A percentile compares a stretch with the other conserved stretches of the same genome.
Conservation (phyloP, 2,329 filamentous ascomycete genomes). For the Exophiala dermatitidis region DNA sequence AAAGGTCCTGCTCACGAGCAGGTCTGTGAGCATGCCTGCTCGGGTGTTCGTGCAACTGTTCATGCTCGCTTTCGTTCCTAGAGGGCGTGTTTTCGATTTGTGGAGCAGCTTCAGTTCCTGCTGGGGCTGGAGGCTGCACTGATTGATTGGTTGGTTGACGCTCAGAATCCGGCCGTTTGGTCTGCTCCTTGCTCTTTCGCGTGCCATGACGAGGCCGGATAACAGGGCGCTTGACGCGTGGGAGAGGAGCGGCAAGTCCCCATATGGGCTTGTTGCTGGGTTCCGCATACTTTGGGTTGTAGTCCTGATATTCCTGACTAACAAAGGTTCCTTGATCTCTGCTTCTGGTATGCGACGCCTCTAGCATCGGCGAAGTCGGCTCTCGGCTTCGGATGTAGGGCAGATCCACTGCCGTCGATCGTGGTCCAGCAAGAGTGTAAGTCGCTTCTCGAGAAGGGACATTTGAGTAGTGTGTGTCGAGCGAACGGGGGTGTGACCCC, state of each 20-base stretch:
- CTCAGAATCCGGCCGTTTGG: not conserved
- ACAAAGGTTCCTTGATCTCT: not conserved
- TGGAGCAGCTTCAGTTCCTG: not conserved
- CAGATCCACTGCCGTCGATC: constrained; percentile 25
- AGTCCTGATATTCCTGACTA: constrained; percentile 6
- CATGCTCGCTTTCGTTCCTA: constrained; percentile 1
- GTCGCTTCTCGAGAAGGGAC: not conserved
- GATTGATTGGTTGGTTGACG: not conserved
- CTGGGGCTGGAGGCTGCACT: not conserved
- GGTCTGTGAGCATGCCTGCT: not conserved
- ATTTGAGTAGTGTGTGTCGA: not conserved
- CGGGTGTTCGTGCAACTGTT: not conserved
- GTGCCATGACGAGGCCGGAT: constrained; percentile 4
- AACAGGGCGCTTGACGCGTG: constrained; percentile 8
- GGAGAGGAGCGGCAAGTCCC: constrained; percentile 14
- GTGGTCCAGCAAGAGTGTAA: constrained; percentile 41
- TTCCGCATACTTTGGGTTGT: constrained; percentile 4
- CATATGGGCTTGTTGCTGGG: constrained; percentile 7
- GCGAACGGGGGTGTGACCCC: not conserved
- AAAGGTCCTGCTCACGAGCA: not conserved
- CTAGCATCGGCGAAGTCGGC: not conserved
- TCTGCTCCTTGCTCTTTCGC: not conserved
- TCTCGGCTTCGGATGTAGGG: not conserved
- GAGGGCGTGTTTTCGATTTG: constrained; percentile 8
- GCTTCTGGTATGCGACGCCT: not conserved